Base-by-base conservation (phyloP, 2,329 filamentous ascomycete genomes). In the Neurospora crassa region DNA sequence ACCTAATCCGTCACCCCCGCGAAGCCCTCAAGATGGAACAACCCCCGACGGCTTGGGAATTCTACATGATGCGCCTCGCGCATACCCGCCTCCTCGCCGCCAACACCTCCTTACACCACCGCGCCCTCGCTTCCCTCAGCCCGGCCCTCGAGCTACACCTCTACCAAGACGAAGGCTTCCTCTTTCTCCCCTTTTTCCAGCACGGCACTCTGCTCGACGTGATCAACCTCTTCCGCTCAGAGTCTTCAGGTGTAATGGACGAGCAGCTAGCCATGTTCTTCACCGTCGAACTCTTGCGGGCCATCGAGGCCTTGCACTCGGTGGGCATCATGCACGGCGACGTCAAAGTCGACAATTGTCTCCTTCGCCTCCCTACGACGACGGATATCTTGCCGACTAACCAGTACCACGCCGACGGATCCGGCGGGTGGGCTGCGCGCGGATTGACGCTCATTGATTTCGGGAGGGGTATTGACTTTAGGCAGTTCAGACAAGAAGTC, bases 11-110 rank as follows among this genome's bases (percentile, higher is more conserved):
- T 59, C 83, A 83, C 63, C 74, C 83, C 1, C 85, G 96, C 5
- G 94, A 97, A 80, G 96, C 96, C 1, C 85, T 99, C 76, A 99
- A 99, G 81, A 94, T 97, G 89, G 96, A 99, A 82, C 88, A 91
- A 41, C 93, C 94, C 0, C 92, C 95, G 0, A 91, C 90, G 5
- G 86, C 92, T 0, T 99, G 96, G 96, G 96, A 99, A 79, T 99
- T 98, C 78, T 92, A 97, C 81, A 96, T 99, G 81, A 93, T 98
- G 84, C 91, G 93, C 1, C 88, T 93, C 70, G 89, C 92, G 1
- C 92, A 95, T 74, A 84, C 87, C 29, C 91, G 96, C 0, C 85
- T 99, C 0, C 91, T 90, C 0, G 86, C 90, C 0, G 53, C 53
- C 53, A 37, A 37, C 53, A 63, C 53, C 2, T 3, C 53, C 1